Percentiles rank a stretch among this genome's conserved stretches.
phyloP scores from a whole-genome alignment of 78 protist genomes.

The Neovahlkampfia damariscottae region DNA sequence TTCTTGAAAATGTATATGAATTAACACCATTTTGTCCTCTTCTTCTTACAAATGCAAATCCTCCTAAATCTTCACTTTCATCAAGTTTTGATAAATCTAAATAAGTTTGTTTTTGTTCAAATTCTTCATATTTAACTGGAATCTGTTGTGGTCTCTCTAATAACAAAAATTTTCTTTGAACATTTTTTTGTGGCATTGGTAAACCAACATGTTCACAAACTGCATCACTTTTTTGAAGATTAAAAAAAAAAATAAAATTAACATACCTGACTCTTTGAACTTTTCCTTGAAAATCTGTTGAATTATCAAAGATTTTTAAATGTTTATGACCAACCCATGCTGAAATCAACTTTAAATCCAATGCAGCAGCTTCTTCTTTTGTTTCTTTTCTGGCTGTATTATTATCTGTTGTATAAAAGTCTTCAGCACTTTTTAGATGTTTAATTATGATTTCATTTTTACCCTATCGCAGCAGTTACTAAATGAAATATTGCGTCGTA shows the following conservation, averaged over 20 bases:
- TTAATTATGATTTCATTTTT: too few relatives aligned
- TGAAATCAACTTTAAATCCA: constrained; percentile 3
- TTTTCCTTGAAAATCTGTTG: constrained; percentile 12
- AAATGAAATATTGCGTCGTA: constrained; percentile 44
- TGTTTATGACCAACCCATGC: constrained; percentile 19
- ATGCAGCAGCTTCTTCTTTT: constrained; percentile 13
- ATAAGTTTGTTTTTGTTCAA: neutral
- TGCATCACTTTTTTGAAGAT: too few relatives aligned
- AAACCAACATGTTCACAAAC: neutral
- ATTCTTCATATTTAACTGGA: neutral
- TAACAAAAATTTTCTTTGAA: neutral
- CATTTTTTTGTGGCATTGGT: neutral
- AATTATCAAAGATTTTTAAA: constrained; percentile 22
- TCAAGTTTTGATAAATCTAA: too few relatives aligned
- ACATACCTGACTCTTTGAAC: neutral
- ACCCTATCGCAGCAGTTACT: constrained; percentile 43
- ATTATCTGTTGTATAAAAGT: constrained; percentile 18
- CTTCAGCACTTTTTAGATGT: too few relatives aligned
- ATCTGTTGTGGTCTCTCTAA: neutral
- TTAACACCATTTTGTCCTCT: constrained; percentile 2
- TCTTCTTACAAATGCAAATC: neutral
- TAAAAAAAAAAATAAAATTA: too few relatives aligned
- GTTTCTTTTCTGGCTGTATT: constrained; percentile 30
- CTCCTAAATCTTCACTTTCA: neutral
- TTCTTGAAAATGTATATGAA: neutral